phyloP scores from a whole-genome alignment of 208 protist genomes.

The Angomonas desouzai region DNA sequence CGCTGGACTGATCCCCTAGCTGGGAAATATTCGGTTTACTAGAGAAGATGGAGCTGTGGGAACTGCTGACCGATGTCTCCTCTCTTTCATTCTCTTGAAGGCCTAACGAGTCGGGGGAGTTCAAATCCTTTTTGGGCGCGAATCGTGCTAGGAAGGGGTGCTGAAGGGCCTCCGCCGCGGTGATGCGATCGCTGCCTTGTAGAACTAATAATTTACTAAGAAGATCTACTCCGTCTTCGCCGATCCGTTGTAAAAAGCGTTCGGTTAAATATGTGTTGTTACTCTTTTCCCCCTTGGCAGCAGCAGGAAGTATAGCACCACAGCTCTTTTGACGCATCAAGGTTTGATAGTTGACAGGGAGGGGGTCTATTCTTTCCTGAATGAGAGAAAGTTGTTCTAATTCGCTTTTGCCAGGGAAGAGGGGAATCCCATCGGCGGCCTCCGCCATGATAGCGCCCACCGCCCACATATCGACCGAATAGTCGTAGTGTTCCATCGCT shows the following conservation, averaged over 20 bases:
- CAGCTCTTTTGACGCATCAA: neutral
- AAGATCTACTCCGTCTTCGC: conserved; percentile 48
- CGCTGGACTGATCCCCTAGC: neutral
- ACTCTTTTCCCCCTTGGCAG: neutral
- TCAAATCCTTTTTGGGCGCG: neutral
- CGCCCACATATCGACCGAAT: conserved; percentile 89
- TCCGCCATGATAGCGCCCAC: conserved; percentile 91
- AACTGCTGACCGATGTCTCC: neutral
- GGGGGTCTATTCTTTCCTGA: conserved; percentile 54
- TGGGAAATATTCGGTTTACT: neutral
- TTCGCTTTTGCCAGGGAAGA: conserved; percentile 86
- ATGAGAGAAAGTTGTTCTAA: conserved; percentile 85
- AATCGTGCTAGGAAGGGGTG: conserved; percentile 76
- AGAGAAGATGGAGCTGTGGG: neutral
- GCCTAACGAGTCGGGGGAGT: neutral
- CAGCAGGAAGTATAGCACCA: neutral
- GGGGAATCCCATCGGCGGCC: conserved; percentile 62
- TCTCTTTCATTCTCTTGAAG: neutral
- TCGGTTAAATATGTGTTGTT: conserved; percentile 28
- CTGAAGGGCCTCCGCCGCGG: conserved; percentile 65
- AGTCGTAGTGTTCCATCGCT: conserved; percentile 66
- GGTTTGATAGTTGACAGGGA: neutral
- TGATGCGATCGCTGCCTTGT: conserved; percentile 39
- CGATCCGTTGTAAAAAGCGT: conserved; percentile 30
- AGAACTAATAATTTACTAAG: conserved; percentile 47